Conservation (phyloP, 352 stramenopile species). For the Globisporangium acanthophoron region DNA sequence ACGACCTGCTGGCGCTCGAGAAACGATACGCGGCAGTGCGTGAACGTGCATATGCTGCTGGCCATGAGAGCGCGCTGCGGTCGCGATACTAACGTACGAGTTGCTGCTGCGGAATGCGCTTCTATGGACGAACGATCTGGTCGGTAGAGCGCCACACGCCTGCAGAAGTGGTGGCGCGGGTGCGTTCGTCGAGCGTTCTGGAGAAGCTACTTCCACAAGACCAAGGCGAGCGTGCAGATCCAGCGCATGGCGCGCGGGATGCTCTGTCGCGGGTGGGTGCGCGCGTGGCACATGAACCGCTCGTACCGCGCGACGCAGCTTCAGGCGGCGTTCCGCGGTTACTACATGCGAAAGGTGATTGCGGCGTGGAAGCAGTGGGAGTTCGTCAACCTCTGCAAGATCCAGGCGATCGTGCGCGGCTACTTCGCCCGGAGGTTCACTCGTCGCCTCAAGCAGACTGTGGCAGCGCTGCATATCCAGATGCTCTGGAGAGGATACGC, state of each 20-base stretch:
- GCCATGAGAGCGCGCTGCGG: too few species aligned
- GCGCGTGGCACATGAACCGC: slow-evolving; percentile 51
- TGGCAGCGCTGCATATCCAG: slow-evolving; percentile 57
- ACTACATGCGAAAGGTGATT: slow-evolving; percentile 41
- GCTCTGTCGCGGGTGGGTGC: slow-evolving; percentile 39
- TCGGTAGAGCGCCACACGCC: slow-evolving; percentile 23
- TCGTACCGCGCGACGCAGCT: slow-evolving; percentile 42
- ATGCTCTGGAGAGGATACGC: slow-evolving; percentile 46
- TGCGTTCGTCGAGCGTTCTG: slow-evolving; percentile 39
- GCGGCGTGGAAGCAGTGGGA: slow-evolving; percentile 53
- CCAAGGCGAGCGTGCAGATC: slow-evolving; percentile 37
- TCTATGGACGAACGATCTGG: too few species aligned
- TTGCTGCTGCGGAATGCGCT: not conserved
- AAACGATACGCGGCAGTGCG: slow-evolving; percentile 36
- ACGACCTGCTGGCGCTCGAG: slow-evolving; percentile 72
- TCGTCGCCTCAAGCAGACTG: slow-evolving; percentile 6
- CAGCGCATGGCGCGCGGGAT: slow-evolving; percentile 50
- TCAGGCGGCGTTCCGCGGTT: slow-evolving; percentile 54
- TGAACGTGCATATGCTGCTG: not conserved
- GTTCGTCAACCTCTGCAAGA: slow-evolving; percentile 44
- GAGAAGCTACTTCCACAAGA: slow-evolving; percentile 34
- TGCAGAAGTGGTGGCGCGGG: slow-evolving; percentile 60
- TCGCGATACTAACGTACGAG: not conserved
- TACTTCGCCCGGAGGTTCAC: slow-evolving; percentile 24
- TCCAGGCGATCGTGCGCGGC: slow-evolving; percentile 59